These are phyloP conservation scores for Plasmopara muralis DNA, from an alignment of 352 stramenopile genomes.

Conservation along the genomic window DNA sequence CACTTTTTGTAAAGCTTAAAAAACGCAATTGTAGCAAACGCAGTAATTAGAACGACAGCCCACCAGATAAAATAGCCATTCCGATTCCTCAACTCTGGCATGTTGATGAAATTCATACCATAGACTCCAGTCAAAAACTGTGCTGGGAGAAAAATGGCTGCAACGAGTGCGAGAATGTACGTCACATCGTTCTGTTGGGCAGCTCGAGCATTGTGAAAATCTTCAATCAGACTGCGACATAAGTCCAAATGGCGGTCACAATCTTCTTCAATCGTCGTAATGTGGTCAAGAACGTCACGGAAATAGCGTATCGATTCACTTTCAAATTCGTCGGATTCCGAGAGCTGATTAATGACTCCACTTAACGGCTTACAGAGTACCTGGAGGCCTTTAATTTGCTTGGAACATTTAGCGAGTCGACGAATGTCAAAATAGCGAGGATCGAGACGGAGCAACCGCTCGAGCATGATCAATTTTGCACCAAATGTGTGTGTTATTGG, in stretches of 20 bases:
- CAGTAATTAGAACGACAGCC: conserved; percentile 49
- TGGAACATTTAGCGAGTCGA: conserved; percentile 41
- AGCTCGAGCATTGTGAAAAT: conserved; percentile 59
- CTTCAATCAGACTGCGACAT: conserved; percentile 56
- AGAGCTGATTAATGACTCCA: conserved; percentile 60
- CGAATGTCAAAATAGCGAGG: conserved; percentile 52
- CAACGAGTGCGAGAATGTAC: conserved; percentile 72
- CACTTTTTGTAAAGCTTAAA: conserved; percentile 78
- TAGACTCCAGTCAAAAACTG: conserved; percentile 84
- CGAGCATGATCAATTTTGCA: conserved; percentile 64
- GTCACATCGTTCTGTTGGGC: conserved; percentile 69
- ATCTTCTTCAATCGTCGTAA: conserved; percentile 73
- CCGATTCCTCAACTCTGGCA: conserved; percentile 72
- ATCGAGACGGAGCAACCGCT: conserved; percentile 48
- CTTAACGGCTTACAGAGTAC: conserved; percentile 66
- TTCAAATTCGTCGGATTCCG: conserved; percentile 64
- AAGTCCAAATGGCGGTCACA: conserved; percentile 72
- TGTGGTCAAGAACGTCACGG: conserved; percentile 77
- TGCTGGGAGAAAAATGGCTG: conserved; percentile 70
- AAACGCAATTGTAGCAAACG: conserved; percentile 33
- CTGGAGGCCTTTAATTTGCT: conserved; percentile 72
- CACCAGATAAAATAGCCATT: conserved; percentile 83
- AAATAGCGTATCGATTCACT: conserved; percentile 72
- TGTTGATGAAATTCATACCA: conserved; percentile 87
- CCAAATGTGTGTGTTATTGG: conserved; percentile 71